These are phyloP conservation scores for Teratosphaeria pseudoeucalypti DNA, from an alignment of 2,329 filamentous ascomycete species.

Conservation along the genomic window DNA sequence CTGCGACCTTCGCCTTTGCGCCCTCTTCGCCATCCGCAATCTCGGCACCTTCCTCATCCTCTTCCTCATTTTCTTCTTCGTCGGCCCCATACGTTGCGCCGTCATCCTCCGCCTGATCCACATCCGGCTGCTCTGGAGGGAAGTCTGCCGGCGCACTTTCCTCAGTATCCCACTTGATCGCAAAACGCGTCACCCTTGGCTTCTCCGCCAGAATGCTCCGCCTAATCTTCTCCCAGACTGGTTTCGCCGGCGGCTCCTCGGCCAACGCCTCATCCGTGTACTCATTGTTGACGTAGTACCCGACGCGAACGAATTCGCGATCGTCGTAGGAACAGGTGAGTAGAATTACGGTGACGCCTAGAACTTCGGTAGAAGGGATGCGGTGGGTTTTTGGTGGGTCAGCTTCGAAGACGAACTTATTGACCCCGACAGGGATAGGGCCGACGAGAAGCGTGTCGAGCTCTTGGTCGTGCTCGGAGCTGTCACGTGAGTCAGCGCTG, in stretches of 20 bases:
- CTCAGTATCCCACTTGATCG: constrained; percentile 99
- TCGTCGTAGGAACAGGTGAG: constrained; percentile 94
- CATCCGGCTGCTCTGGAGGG: constrained; percentile 94
- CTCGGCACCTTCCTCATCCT: constrained; percentile 48
- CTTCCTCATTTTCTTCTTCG: constrained; percentile 61
- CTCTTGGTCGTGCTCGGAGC: constrained; percentile 95
- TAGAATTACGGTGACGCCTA: constrained; percentile 94
- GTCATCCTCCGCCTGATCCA: constrained; percentile 75
- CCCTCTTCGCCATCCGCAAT: constrained; percentile 36
- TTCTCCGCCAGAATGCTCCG: constrained; percentile 94
- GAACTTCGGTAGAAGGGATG: constrained; percentile 89
- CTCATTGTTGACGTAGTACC: constrained; percentile 99
- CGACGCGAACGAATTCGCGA: constrained; percentile 92
- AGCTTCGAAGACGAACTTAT: constrained; percentile 97
- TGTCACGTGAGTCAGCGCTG: constrained; percentile 28
- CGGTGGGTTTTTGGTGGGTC: constrained; percentile 80
- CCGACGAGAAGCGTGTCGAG: constrained; percentile 94
- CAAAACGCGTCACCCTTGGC: constrained; percentile 91
- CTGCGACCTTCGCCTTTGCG: constrained; percentile 22
- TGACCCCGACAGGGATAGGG: constrained; percentile 93
- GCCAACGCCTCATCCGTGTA: constrained; percentile 87
- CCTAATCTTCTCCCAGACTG: constrained; percentile 80
- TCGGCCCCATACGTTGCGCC: constrained; percentile 80
- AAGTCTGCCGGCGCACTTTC: constrained; percentile 92
- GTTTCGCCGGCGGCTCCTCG: constrained; percentile 82